Conservation (phyloP, 2,329 filamentous ascomycete species). For the Xylogone sp. region DNA sequence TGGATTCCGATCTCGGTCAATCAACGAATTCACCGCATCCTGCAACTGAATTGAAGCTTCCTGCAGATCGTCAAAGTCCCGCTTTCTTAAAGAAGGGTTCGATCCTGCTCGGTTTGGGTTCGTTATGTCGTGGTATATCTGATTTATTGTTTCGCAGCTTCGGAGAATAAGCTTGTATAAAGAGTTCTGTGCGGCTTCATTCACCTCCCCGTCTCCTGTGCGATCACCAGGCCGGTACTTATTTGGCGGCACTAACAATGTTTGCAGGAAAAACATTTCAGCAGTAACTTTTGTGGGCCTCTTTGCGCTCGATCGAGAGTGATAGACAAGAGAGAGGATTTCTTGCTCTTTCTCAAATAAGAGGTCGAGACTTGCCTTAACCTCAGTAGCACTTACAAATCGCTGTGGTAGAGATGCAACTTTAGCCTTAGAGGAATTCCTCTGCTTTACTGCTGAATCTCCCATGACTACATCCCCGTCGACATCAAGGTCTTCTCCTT, state of each 20-base stretch:
- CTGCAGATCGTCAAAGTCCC: slow-evolving; percentile 73
- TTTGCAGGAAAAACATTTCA: slow-evolving; percentile 93
- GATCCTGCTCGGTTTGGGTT: slow-evolving; percentile 15
- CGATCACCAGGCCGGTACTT: slow-evolving; percentile 83
- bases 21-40: slow-evolving; percentile 85
- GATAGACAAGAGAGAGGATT: slow-evolving; percentile 80
- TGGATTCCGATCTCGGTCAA: slow-evolving; percentile 85
- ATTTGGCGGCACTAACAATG: slow-evolving; percentile 86
- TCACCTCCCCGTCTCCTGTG: slow-evolving; percentile 75
- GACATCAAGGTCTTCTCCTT: slow-evolving; percentile 46
- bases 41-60: slow-evolving; percentile 81
- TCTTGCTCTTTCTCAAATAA: slow-evolving; percentile 88
- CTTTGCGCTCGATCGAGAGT: slow-evolving; percentile 58
- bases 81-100: slow-evolving; percentile 34
- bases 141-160: slow-evolving; percentile 67
- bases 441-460: slow-evolving; percentile 36
- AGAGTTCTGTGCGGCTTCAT: slow-evolving; percentile 84
- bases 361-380: slow-evolving; percentile 70
- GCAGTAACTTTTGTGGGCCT: slow-evolving; percentile 57
- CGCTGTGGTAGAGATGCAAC: slow-evolving; percentile 50
- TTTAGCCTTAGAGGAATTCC: slow-evolving; percentile 33
- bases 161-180: slow-evolving; percentile 83
- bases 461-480: slow-evolving; percentile 57
- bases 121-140: slow-evolving; percentile 66
- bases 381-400: slow-evolving; percentile 80